Base-by-base conservation (phyloP, 2,329 filamentous ascomycete species). In the Pseudocercospora eumusae region DNA sequence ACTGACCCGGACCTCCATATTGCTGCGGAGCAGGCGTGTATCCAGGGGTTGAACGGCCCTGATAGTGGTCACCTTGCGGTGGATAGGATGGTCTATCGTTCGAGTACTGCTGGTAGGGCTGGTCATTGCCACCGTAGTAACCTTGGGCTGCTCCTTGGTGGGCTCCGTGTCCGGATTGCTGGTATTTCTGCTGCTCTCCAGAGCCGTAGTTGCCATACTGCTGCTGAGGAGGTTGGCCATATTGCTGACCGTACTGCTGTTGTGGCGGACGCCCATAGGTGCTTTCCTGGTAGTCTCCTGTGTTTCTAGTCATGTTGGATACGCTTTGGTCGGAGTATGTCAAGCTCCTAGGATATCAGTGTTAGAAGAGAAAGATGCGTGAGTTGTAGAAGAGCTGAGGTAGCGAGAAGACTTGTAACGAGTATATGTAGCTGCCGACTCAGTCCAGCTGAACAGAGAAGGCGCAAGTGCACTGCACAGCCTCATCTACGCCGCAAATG, bases 401-500 rank as follows among this genome's bases (percentile, higher is more conserved):
- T 13, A 23, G 28, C 4, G 20, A 10, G 18, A 44, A 27, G 18
- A 52, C 44, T 47, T 28, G 57, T 59, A 60, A 10, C 40, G n/a
- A 21, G n/a, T 49, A n/a, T n/a, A n/a, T n/a, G n/a, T n/a, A 42
- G 55, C 47, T 54, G 54, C 47, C 13, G 55, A 15, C 28, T 25
- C 15, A 28, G n/a, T 23, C 18, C 20, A 60, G 59, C 61, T 60
- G 52, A 64, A 52, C 11, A 15, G 18, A 25, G 44, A 21, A 47
- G 10, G 54, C 5, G 47, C 52, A 56, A 49, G 49, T 63, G 56
- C 64, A 66, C 63, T 63, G 56, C 64, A 66, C 63, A 63, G 64
- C 64, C 64, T 56, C 64, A 59, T 36, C 31, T 31, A 61, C 25
- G 56, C 83, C 69, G 80, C 84, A 42, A 78, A 86, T 69, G 88